These are phyloP conservation scores for Candida ortonii DNA, from an alignment of 805 yeast genomes.

Conservation along the genomic window DNA sequence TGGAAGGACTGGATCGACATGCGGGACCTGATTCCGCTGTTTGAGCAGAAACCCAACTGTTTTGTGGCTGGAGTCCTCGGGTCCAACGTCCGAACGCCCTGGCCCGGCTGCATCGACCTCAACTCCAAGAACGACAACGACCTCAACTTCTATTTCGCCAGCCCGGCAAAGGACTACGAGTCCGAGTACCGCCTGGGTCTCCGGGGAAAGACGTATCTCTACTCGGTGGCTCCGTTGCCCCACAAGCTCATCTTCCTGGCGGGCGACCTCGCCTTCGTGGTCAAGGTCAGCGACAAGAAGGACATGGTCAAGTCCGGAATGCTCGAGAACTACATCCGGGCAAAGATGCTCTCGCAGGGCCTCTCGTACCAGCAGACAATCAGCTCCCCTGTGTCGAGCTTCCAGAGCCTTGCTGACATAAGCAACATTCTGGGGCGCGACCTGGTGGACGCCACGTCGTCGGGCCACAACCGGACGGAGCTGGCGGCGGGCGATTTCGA, in stretches of 20 bases:
- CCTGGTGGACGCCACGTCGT: conserved; percentile 26
- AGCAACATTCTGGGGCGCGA: conserved; percentile 28
- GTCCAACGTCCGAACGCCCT: conserved; percentile 37
- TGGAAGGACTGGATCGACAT: conserved; percentile 58
- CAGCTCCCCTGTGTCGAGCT: conserved; percentile 31
- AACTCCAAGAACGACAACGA: conserved; percentile 17
- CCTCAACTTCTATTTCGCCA: conserved; percentile 25
- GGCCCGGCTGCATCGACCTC: conserved; percentile 39
- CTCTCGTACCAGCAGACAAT: conserved; percentile 30
- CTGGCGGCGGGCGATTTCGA: conserved; percentile 27
- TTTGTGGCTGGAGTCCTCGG: conserved; percentile 44
- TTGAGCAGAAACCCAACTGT: conserved; percentile 42
- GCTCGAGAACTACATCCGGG: conserved; percentile 34
- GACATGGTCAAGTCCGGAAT: conserved; percentile 33
- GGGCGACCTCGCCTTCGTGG: conserved; percentile 40
- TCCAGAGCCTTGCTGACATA: conserved; percentile 27
- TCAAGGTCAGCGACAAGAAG: conserved; percentile 32
- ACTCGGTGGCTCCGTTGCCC: conserved; percentile 45
- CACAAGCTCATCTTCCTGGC: conserved; percentile 39
- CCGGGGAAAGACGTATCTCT: conserved; percentile 42
- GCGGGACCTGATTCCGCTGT: conserved; percentile 37
- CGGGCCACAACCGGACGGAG: conserved; percentile 17
- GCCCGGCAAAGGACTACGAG: conserved; percentile 34
- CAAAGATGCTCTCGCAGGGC: conserved; percentile 23
- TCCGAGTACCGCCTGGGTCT: conserved; percentile 36